Base-by-base conservation (phyloP, 73 alveolate species). In the Loxodes magnus region DNA sequence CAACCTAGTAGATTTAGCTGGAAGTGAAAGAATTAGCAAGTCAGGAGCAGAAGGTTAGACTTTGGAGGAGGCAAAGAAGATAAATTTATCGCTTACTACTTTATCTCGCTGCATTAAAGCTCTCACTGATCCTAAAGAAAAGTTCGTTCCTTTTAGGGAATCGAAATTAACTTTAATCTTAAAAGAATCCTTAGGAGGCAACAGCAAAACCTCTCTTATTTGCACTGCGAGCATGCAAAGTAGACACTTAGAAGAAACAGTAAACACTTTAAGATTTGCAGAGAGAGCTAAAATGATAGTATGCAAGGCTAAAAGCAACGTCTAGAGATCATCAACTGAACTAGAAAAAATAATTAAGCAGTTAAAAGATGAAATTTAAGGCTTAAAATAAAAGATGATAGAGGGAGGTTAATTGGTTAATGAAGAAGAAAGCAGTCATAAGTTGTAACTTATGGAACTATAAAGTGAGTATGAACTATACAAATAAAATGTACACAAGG, bases 121-220 rank as follows among this genome's bases (percentile, higher is more conserved):
- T 7, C 79, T 92, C 16, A 72, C 93, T 31, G 97, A 88, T 29
- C 71, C 78, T 50, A 37, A 72, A 42, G 77, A 93, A 58, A 96
- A 87, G 49, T 93, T 88, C 64, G 79, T 88, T 46, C 97, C 96
- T 5, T 92, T 88, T 64, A 67, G 99, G 51, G 84, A 92, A 46
- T 70, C 94, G 38, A 92, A 84, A 79, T 77, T 92, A 5, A 92
- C 99, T 4, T 84, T 87, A 71, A 51, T 92, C 25, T 79, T 92
- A 24, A 79, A 89, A 43, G 99, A 92, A 55, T 90, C 99, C 3
- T 77, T 92, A 29, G 99, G 99, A 12, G 99, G 99, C n/a, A 92
- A 92, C 61, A 84, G 96, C 43, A 92, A 82, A 49, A 92, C 99
- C 5, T 57, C 79, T 41, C 84, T 92, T 94, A 77, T 92, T 5